Conservation (phyloP, 1,139 yeast species). For the Cylindricascospora bacillispora region DNA sequence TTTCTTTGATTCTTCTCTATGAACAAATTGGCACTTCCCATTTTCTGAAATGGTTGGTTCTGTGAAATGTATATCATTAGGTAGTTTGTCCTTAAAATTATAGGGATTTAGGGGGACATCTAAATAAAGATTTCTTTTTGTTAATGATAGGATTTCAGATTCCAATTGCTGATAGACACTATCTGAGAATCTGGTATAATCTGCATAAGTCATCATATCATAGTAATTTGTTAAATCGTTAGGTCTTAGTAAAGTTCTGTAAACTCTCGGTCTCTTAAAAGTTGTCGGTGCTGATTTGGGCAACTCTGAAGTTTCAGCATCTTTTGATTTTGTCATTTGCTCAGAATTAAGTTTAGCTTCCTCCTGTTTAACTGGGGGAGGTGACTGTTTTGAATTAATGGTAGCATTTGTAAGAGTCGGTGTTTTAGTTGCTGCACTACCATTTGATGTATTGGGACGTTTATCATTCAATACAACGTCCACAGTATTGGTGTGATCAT, state of each 20-base stretch:
- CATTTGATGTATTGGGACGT: background rate
- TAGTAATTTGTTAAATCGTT: constrained; percentile 73
- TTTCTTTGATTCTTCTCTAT: constrained; percentile 37
- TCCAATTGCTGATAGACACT: constrained; percentile 41
- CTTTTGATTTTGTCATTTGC: background rate
- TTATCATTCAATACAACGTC: constrained; percentile 15
- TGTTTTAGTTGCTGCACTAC: background rate
- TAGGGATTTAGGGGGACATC: constrained; percentile 62
- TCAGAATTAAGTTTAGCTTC: background rate
- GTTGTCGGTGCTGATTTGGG: constrained; percentile 9
- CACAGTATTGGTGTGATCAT: constrained; percentile 50
- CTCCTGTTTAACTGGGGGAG: constrained; percentile 2
- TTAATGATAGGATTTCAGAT: constrained; percentile 64
- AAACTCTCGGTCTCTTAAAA: constrained; percentile 46
- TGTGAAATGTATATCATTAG: constrained; percentile 33
- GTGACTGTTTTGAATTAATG: background rate
- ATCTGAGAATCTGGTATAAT: constrained; percentile 70
- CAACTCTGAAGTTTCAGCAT: no score
- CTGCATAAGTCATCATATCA: constrained; percentile 76
- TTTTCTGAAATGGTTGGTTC: constrained; percentile 35
- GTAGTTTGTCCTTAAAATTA: constrained; percentile 32
- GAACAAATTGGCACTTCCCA: constrained; percentile 31
- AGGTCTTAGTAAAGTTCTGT: constrained; percentile 65
- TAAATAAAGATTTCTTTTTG: constrained; percentile 65
- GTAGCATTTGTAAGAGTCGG: background rate